These are phyloP conservation scores for Entamoeba dispar DNA, from an alignment of 208 protist species.

Conservation along the genomic window DNA sequence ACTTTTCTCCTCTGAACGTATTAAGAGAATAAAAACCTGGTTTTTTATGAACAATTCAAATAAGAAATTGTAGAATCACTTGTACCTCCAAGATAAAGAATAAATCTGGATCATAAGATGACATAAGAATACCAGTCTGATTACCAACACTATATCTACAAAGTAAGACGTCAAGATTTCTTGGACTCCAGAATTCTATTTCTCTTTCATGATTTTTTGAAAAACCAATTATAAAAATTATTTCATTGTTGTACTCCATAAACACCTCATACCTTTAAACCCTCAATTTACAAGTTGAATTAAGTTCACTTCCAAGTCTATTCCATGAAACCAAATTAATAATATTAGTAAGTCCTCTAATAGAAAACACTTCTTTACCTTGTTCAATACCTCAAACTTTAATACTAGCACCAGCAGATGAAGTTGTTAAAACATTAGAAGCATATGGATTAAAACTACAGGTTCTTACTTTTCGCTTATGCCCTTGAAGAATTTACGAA, in stretches of 20 bases:
- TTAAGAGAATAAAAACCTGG: slow-evolving; percentile 44
- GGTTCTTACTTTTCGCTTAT: slow-evolving; percentile 42
- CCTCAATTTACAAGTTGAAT: slow-evolving; percentile 48
- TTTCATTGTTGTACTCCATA: slow-evolving; percentile 54
- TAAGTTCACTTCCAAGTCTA: slow-evolving; percentile 55
- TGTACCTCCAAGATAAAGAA: slow-evolving; percentile 65
- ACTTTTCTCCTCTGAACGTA: slow-evolving; percentile 43
- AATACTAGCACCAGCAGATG: slow-evolving; percentile 37
- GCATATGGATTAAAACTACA: slow-evolving; percentile 47
- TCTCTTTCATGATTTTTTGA: slow-evolving; percentile 54
- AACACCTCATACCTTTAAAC: slow-evolving; percentile 50
- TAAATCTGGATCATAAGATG: slow-evolving; percentile 70
- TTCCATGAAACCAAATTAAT: slow-evolving; percentile 68
- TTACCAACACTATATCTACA: slow-evolving; percentile 50
- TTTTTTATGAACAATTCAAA: slow-evolving; percentile 58
- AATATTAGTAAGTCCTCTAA: slow-evolving; percentile 52
- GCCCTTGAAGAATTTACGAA: slow-evolving; percentile 33
- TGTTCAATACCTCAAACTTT: slow-evolving; percentile 59
- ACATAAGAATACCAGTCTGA: slow-evolving; percentile 61
- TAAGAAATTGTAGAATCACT: slow-evolving; percentile 73
- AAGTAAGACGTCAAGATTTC: slow-evolving; percentile 17
- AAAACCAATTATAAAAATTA: slow-evolving; percentile 67
- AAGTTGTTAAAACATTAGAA: slow-evolving; percentile 43
- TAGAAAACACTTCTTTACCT: slow-evolving; percentile 33
- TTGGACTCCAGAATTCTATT: slow-evolving; percentile 62